phyloP scores from a whole-genome alignment of 441 rosid genomes.

The Metrosideros polymorpha region DNA sequence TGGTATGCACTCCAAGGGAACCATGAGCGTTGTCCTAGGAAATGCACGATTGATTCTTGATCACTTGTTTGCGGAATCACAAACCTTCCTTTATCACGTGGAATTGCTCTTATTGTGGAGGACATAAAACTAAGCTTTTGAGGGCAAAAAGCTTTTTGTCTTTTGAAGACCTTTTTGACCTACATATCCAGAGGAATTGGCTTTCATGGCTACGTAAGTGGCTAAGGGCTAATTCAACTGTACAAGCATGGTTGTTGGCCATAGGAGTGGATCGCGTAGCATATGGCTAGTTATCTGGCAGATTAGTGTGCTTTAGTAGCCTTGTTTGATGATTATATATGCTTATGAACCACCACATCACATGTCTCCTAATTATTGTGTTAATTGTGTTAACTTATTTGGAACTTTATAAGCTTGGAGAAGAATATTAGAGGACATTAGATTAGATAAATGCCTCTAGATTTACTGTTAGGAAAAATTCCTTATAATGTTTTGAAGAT shows the following conservation, averaged over 20 bases:
- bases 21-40: neutral
- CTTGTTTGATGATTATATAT: neutral
- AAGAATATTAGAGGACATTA: neutral
- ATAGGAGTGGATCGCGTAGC: neutral
- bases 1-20: neutral
- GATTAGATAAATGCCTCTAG: neutral
- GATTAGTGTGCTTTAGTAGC: neutral
- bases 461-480: too few relatives aligned
- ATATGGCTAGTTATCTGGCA: neutral
- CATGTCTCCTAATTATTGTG: neutral
- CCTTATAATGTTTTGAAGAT: too few relatives aligned
- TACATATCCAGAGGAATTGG: neutral
- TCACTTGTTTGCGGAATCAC: neutral
- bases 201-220: neutral
- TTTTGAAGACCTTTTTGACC: neutral
- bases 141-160: neutral
- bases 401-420: neutral
- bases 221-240: neutral
- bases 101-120: neutral
- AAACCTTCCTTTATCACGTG: neutral
- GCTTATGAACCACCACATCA: neutral
- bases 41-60: neutral
- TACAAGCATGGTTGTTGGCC: neutral
- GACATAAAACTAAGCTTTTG: neutral
- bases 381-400: neutral